Conservation (phyloP, 2,329 filamentous ascomycete genomes). For the Fusarium setosum region DNA sequence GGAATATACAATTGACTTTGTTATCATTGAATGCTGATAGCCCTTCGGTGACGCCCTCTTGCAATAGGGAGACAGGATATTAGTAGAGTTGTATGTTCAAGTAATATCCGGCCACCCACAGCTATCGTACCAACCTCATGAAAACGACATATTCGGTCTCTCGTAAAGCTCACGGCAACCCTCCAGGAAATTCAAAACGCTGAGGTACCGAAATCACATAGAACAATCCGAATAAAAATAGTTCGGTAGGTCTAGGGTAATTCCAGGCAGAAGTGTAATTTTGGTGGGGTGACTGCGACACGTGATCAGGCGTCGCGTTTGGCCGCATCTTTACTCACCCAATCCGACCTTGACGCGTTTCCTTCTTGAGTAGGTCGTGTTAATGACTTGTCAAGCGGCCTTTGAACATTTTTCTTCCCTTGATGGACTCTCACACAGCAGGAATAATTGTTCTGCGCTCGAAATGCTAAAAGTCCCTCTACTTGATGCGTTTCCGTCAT, state of each 20-base stretch:
- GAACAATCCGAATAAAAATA: too few species aligned
- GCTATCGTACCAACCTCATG: too few species aligned
- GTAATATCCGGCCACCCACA: too few species aligned
- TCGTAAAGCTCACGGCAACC: too few species aligned
- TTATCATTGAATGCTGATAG: too few species aligned
- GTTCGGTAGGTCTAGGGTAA: not conserved
- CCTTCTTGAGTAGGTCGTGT: not conserved
- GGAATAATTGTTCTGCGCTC: not conserved
- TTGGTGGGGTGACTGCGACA: not conserved
- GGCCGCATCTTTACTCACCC: not conserved
- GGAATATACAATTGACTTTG: too few species aligned
- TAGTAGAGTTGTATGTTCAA: too few species aligned
- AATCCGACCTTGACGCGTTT: conserved; percentile 18
- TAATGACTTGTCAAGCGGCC: not conserved
- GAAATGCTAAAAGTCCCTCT: conserved; percentile 9
- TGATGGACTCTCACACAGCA: not conserved
- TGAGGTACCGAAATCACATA: too few species aligned
- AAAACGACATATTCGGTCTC: too few species aligned
- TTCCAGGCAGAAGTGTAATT: conserved; percentile 14
- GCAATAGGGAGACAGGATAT: too few species aligned
- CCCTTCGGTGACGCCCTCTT: too few species aligned
- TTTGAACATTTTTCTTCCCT: not conserved
- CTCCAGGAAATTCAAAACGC: too few species aligned
- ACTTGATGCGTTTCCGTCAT: not conserved
- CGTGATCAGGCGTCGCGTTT: conserved; percentile 37